Evolutionary conservation across 257 asterid species (phyloP).

Genomic region (Solanum corneliomulleri): DNA sequence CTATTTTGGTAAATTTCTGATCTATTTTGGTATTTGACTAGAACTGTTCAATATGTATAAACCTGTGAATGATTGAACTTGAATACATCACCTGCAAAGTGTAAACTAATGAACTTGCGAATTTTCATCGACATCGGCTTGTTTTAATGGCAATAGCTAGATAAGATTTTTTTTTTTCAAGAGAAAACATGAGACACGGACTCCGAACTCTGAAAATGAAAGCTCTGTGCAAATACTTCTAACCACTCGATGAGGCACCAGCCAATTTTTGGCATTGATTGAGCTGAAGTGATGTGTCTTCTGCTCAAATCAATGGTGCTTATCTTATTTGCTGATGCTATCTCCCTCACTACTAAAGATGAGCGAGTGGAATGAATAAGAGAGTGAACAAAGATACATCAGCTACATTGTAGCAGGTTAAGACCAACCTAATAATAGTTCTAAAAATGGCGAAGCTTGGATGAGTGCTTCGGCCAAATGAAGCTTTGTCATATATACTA

Average conservation of each 20-base stretch:
- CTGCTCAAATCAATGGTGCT: neutral
- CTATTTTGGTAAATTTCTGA: slow-evolving; percentile 49
- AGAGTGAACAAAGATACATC: neutral
- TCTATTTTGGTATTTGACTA: neutral
- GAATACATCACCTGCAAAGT: neutral
- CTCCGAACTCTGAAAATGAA: neutral
- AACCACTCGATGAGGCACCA: neutral
- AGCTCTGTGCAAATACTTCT: neutral
- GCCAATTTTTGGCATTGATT: neutral
- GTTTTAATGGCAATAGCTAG: neutral
- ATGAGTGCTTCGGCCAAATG: neutral
- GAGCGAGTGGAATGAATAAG: neutral
- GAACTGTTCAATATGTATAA: neutral
- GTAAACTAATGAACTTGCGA: neutral
- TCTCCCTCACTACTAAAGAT: neutral
- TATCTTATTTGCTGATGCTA: neutral
- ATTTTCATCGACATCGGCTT: neutral
- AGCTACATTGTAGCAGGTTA: neutral
- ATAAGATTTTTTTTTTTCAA: neutral
- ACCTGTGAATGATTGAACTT: neutral
- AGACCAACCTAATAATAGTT: neutral
- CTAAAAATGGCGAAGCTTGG: neutral
- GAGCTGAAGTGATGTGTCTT: neutral
- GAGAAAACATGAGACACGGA: neutral
- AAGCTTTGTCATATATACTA: neutral